phyloP scores from a whole-genome alignment of 768 basidiomycete genomes.

The Leccinum fibrillosum region DNA sequence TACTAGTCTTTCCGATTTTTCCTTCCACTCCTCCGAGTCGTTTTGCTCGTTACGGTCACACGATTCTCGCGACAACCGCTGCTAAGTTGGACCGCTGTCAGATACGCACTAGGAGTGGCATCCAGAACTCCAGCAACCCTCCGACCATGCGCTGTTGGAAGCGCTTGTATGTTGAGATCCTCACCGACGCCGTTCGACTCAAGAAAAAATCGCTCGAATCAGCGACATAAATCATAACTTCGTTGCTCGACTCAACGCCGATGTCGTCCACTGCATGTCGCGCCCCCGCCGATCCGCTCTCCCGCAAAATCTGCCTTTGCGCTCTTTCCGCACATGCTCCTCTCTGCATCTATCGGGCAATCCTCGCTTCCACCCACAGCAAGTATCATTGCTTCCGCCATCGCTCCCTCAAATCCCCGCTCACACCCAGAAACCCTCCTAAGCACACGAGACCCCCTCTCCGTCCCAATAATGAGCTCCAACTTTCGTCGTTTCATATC shows the following conservation, averaged over 20 bases:
- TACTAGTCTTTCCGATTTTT: too few relatives aligned
- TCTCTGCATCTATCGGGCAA: conserved; percentile 3
- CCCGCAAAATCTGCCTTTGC: conserved; percentile 33
- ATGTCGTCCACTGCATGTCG: conserved; percentile 7
- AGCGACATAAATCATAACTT: conserved; percentile 40
- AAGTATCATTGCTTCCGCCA: conserved; percentile 16
- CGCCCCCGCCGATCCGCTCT: conserved; percentile 6
- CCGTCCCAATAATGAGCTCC: conserved; percentile 65
- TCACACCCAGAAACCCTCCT: conserved; percentile 32
- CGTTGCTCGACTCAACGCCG: conserved; percentile 32
- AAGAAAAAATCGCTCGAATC: conserved; percentile 30
- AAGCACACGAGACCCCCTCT: conserved; percentile 65
- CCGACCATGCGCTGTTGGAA: not conserved
- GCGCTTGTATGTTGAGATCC: conserved; percentile 36
- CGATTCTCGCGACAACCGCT: too few relatives aligned
- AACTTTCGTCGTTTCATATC: conserved; percentile 74
- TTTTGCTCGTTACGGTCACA: too few relatives aligned
- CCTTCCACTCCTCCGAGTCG: too few relatives aligned
- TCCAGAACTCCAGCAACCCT: conserved; percentile 1
- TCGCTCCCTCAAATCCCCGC: conserved; percentile 22
- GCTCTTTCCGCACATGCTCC: conserved; percentile 40
- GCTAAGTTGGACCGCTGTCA: conserved; percentile 35
- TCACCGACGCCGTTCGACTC: conserved; percentile 36
- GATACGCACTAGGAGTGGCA: conserved; percentile 8
- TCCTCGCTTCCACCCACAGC: conserved; percentile 7